Conservation (phyloP, 2,329 filamentous ascomycete genomes). For the Calonectria henricotiae region DNA sequence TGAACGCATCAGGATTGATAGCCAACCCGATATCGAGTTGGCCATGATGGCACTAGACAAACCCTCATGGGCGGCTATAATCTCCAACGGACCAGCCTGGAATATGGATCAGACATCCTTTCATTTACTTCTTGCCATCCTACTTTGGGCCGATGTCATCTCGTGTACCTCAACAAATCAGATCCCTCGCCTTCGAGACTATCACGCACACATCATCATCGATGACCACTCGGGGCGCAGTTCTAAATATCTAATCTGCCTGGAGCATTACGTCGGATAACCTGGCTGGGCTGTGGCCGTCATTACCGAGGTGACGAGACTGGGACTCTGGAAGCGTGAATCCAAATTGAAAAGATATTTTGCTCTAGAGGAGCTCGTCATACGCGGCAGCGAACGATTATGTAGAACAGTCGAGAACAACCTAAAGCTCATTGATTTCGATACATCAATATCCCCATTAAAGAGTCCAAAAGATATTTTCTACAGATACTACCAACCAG, state of each 20-base stretch:
- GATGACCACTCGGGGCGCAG: not conserved
- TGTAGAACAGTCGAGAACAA: not conserved
- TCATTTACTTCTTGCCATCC: conserved; percentile 56
- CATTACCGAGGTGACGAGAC: not conserved
- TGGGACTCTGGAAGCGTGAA: conserved; percentile 2
- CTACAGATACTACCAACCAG: not conserved
- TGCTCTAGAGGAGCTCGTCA: not conserved
- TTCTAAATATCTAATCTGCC: not conserved
- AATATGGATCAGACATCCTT: conserved; percentile 58
- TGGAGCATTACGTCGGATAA: conserved; percentile 29
- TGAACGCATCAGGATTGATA: not conserved
- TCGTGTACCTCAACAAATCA: conserved; percentile 23
- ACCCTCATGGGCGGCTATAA: not conserved
- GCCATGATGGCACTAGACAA: not conserved
- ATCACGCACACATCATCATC: conserved; percentile 22
- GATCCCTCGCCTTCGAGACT: not conserved
- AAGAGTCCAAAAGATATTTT: not conserved
- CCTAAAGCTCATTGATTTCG: not conserved
- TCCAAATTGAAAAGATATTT: not conserved
- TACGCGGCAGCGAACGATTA: not conserved
- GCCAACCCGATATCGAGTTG: not conserved
- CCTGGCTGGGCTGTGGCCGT: conserved; percentile 26
- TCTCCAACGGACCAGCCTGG: conserved; percentile 40
- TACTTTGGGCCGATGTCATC: conserved; percentile 53
- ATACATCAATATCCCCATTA: not conserved